A percentile compares a stretch with the other conserved stretches of the same genome.
Evolutionary conservation across 2,329 filamentous ascomycete species (phyloP).

Genomic region (Fusarium equiseti): DNA sequence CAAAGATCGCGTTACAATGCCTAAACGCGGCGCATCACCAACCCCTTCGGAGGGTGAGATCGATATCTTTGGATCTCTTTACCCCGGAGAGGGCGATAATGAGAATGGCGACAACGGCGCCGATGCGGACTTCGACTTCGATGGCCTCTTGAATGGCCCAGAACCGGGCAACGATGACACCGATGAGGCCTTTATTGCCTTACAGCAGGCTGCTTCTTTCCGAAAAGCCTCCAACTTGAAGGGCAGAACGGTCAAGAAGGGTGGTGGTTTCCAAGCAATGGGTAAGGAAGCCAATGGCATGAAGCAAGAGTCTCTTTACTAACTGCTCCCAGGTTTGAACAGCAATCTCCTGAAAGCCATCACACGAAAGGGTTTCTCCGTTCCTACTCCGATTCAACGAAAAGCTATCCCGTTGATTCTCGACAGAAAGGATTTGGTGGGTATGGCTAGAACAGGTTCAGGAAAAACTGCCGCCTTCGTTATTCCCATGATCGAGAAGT

Average conservation of each 20-base stretch:
- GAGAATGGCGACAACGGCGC: conserved; percentile 53
- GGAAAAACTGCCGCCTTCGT: conserved; percentile 99
- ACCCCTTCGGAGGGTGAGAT: conserved; percentile 89
- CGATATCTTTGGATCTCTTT: conserved; percentile 86
- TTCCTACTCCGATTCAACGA: conserved; percentile 96
- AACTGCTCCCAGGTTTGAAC: conserved; percentile 72
- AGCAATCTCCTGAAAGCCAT: conserved; percentile 89
- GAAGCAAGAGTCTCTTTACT: conserved; percentile 15
- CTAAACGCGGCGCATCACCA: conserved; percentile 80
- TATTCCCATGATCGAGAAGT: conserved; percentile 95
- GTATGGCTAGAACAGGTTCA: conserved; percentile 98
- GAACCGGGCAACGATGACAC: conserved; percentile 66
- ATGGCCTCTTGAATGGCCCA: conserved; percentile 69
- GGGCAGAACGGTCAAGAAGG: conserved; percentile 90
- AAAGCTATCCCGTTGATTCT: conserved; percentile 95
- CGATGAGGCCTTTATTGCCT: conserved; percentile 92
- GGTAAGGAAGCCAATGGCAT: conserved; percentile 58
- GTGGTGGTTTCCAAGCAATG: conserved; percentile 97
- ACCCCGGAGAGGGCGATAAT: conserved; percentile 70
- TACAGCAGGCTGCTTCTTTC: conserved; percentile 87
- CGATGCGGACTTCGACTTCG: conserved; percentile 65
- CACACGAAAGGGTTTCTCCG: conserved; percentile 90
- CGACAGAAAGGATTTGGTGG: conserved; percentile 94
- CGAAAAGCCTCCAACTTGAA: conserved; percentile 86
- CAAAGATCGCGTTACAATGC: conserved; percentile 64